Base-by-base conservation (phyloP, 257 asterid species). In the Paraleonurus japonicus region DNA sequence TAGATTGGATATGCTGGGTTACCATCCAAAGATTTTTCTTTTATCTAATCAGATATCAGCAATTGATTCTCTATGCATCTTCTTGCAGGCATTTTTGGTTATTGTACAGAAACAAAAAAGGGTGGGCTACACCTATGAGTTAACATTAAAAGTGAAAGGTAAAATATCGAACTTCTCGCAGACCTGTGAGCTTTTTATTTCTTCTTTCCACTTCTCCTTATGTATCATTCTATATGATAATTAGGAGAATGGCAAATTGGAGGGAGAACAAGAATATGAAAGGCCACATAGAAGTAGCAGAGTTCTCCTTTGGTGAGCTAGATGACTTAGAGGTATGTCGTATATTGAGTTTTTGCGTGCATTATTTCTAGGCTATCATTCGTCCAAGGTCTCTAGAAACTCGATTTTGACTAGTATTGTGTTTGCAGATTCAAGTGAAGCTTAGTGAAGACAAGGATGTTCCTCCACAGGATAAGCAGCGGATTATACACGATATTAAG, bases 91-190 rank as follows among this genome's bases (percentile, higher is more conserved):
- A 47, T 92, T 89, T 74, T 81, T 89, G 82, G 85, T 95, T 59
- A 91, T 86, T 2, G 99, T 95, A n/a, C 27, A 88, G 98, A 17
- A 95, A 95, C 81, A 95, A 89, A 79, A 95, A 89, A 78, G 99
- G 5, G 96, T 95, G 71, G 99, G 99, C 75, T 95, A 95, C 71
- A 88, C 95, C 2, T 95, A 86, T 24, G 98, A 95, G 87, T 75
- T 95, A 69, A 75, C 98, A 5, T 19, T 95, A 55, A 82, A 61
- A 74, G 95, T 89, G 47, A 83, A 85, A 75, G 99, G 99, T 95
- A 78, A 71, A n/a, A 59, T 27, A 22, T 65, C 50, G 47, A 23
- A 26, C 26, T 2, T 51, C 43, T n/a, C 30, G 4, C 30, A 45
- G 27, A 50, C 48, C 58, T 61, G 17, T 30, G 72, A 33, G 47